Percentiles rank a stretch among this genome's conserved stretches.
These are phyloP conservation scores for Mollisia scopiformis DNA, from an alignment of 2,329 filamentous ascomycete species.

Conservation along the genomic window DNA sequence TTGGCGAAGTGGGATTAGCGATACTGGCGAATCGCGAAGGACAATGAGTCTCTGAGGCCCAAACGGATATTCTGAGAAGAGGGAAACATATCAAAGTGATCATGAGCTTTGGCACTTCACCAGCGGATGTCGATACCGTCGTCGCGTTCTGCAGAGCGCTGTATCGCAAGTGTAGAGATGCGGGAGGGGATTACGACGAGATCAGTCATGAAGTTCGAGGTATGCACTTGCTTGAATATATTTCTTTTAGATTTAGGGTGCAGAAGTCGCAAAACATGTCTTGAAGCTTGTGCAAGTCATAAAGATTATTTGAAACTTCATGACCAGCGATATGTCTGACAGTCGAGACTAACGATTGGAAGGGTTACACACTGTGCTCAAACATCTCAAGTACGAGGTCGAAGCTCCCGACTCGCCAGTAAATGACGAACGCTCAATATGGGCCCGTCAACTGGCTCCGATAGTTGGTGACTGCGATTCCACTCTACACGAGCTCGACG, in stretches of 20 bases:
- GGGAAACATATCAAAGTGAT: conserved; percentile 1
- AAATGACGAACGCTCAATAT: conserved; percentile 47
- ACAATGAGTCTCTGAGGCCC: not conserved
- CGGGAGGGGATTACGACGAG: conserved; percentile 51
- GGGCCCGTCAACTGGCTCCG: conserved; percentile 51
- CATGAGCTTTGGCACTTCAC: conserved; percentile 36
- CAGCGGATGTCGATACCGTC: conserved; percentile 54
- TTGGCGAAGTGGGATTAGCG: not conserved
- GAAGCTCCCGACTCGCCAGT: conserved; percentile 59
- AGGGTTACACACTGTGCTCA: conserved; percentile 56
- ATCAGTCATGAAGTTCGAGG: conserved; percentile 52
- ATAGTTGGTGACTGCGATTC: conserved; percentile 59
- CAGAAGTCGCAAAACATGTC: not conserved
- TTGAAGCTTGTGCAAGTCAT: conserved; percentile 1
- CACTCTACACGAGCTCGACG: conserved; percentile 57
- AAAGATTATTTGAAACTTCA: too few species aligned
- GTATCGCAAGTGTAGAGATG: conserved; percentile 55
- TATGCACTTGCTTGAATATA: not conserved
- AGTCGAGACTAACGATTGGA: not conserved
- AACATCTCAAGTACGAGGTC: conserved; percentile 60
- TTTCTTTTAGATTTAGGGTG: not conserved
- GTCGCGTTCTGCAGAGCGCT: conserved; percentile 58
- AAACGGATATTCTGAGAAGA: not conserved
- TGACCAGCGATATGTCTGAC: not conserved
- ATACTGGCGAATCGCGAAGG: not conserved